Conservation (phyloP, 2,329 filamentous ascomycete species). For the Curvularia sp. region DNA sequence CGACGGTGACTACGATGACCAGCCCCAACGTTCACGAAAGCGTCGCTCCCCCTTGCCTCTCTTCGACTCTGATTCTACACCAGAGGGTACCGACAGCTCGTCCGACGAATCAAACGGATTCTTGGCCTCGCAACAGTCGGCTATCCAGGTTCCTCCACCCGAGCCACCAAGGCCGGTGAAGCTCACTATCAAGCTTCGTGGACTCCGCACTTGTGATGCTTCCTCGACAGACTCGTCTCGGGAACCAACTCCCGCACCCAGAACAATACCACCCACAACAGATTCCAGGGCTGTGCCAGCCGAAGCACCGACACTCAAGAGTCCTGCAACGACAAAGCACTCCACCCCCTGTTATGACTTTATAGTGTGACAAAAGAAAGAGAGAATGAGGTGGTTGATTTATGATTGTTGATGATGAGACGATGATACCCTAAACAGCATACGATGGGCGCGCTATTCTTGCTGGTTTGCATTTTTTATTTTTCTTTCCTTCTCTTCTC, state of each 20-base stretch:
- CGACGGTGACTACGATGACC: slow-evolving; percentile 61
- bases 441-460: slow-evolving; percentile 36
- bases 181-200: slow-evolving; percentile 45
- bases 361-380: slow-evolving; percentile 2
- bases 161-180: slow-evolving; percentile 36
- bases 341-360: slow-evolving; percentile 11
- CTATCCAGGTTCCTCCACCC: slow-evolving; percentile 29
- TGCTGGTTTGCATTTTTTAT: slow-evolving; percentile 16
- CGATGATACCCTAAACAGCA: slow-evolving; percentile 32
- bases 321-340: slow-evolving; percentile 15
- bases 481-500: slow-evolving; percentile 15
- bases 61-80: slow-evolving; percentile 52
- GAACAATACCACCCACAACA: background rate
- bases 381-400: slow-evolving; percentile 19
- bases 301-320: background rate
- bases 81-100: slow-evolving; percentile 46
- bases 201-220: slow-evolving; percentile 38
- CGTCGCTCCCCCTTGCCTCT: slow-evolving; percentile 58
- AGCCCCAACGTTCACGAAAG: slow-evolving; percentile 59
- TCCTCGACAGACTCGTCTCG: slow-evolving; percentile 29
- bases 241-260: slow-evolving; percentile 13
- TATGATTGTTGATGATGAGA: slow-evolving; percentile 22
- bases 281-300: background rate
- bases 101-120: slow-evolving; percentile 46
- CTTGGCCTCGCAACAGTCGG: slow-evolving; percentile 37